Evolutionary conservation across 768 basidiomycete genomes (phyloP).

Genomic region (Tricholoma terreum): DNA sequence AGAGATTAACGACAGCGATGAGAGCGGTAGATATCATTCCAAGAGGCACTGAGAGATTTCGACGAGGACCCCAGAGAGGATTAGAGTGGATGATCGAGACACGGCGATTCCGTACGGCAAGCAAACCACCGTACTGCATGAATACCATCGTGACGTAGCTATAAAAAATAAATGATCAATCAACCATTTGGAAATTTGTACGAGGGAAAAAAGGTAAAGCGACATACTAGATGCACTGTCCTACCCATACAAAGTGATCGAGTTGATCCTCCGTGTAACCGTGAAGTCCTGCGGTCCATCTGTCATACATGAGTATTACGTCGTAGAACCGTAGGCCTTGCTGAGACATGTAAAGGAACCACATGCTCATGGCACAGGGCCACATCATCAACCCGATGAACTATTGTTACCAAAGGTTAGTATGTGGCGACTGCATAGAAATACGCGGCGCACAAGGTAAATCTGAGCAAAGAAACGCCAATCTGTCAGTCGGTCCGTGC

Average conservation of each 20-base stretch:
- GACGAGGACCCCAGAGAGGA: constrained; percentile 26
- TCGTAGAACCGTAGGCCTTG: neutral
- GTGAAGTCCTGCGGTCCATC: neutral
- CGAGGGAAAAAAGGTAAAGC: no score
- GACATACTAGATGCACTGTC: neutral
- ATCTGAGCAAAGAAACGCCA: constrained; percentile 53
- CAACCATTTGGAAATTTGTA: no score
- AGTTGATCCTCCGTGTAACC: neutral
- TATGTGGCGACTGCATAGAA: no score
- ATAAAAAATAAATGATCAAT: neutral
- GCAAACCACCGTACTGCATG: constrained; percentile 62
- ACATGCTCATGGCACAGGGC: constrained; percentile 1
- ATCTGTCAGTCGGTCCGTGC: constrained; percentile 54
- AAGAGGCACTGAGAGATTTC: constrained; percentile 19
- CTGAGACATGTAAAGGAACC: neutral
- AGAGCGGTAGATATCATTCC: constrained; percentile 29
- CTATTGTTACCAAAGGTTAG: no score
- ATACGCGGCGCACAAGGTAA: constrained; percentile 39
- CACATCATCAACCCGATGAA: constrained; percentile 33
- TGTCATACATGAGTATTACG: neutral
- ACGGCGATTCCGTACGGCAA: constrained; percentile 52
- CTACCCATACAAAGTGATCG: neutral
- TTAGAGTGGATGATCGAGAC: constrained; percentile 55
- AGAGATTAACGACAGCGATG: neutral
- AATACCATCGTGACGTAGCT: constrained; percentile 48